These are phyloP conservation scores for Osmozyma mogii DNA, from an alignment of 805 yeast genomes.

Conservation along the genomic window DNA sequence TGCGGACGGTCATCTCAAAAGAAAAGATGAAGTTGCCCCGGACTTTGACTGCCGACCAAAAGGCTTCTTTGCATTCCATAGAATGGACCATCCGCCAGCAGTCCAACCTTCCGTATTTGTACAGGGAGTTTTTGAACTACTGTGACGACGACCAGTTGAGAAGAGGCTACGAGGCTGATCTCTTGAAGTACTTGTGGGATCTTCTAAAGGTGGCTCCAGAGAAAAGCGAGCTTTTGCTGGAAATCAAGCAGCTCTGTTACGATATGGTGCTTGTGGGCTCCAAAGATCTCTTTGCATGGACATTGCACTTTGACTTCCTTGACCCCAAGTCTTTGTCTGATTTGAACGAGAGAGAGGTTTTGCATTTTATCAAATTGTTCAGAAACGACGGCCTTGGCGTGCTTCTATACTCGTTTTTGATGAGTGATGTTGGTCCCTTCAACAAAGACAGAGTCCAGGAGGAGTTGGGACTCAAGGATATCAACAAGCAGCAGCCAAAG, in stretches of 20 bases:
- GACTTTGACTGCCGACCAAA: slow-evolving; percentile 33
- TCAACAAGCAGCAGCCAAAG: slow-evolving; percentile 15
- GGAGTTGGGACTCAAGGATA: slow-evolving; percentile 8
- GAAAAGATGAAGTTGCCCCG: slow-evolving; percentile 44
- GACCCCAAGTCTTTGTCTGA: slow-evolving; percentile 47
- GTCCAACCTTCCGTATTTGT: slow-evolving; percentile 47
- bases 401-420: slow-evolving; percentile 52
- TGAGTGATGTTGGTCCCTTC: slow-evolving; percentile 65
- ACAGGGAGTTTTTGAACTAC: slow-evolving; percentile 48
- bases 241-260: slow-evolving; percentile 49
- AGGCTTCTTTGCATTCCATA: slow-evolving; percentile 27
- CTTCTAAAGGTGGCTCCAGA: slow-evolving; percentile 52
- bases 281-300: slow-evolving; percentile 62
- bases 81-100: slow-evolving; percentile 41
- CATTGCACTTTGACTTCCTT: slow-evolving; percentile 61
- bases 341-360: slow-evolving; percentile 38
- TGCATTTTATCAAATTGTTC: slow-evolving; percentile 49
- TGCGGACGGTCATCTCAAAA: slow-evolving; percentile 35
- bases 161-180: slow-evolving; percentile 48
- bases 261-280: slow-evolving; percentile 69
- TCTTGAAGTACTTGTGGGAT: slow-evolving; percentile 49
- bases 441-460: slow-evolving; percentile 25
- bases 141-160: slow-evolving; percentile 56
- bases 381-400: slow-evolving; percentile 55
- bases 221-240: slow-evolving; percentile 21